phyloP scores from a whole-genome alignment of 345 rosid species.

The Psidium guajava region DNA sequence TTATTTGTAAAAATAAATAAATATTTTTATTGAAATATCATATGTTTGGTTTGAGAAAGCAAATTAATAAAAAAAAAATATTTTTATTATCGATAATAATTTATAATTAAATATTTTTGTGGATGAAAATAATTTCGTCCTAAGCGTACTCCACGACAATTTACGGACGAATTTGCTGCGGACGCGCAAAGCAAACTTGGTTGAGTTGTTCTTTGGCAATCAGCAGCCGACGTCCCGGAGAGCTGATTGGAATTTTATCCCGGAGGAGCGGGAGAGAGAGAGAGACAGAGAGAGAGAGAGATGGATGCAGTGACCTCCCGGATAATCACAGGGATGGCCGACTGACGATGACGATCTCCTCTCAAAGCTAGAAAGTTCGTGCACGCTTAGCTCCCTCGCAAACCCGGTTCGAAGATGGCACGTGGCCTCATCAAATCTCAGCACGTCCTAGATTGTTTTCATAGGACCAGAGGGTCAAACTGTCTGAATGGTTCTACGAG shows the following conservation, averaged over 20 bases:
- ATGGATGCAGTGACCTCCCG: neutral
- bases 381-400: neutral
- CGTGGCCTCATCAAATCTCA: neutral
- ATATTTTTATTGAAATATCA: neutral
- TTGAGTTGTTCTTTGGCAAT: neutral
- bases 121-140: neutral
- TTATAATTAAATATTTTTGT: too few relatives aligned
- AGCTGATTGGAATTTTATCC: neutral
- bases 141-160: neutral
- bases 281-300: neutral
- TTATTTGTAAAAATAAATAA: neutral
- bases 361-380: neutral
- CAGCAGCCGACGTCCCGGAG: neutral
- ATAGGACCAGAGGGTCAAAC: neutral
- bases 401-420: neutral
- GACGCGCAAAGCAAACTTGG: neutral
- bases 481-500: neutral
- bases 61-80: neutral
- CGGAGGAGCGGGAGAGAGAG: neutral
- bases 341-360: neutral
- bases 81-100: neutral
- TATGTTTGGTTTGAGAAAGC: neutral
- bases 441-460: neutral
- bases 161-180: neutral
- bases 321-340: neutral